Evolutionary conservation across 2,329 filamentous ascomycete species (phyloP), one percentile per base, ranked within the genome.

Genomic region (Scolecobasidium constrictum): DNA sequence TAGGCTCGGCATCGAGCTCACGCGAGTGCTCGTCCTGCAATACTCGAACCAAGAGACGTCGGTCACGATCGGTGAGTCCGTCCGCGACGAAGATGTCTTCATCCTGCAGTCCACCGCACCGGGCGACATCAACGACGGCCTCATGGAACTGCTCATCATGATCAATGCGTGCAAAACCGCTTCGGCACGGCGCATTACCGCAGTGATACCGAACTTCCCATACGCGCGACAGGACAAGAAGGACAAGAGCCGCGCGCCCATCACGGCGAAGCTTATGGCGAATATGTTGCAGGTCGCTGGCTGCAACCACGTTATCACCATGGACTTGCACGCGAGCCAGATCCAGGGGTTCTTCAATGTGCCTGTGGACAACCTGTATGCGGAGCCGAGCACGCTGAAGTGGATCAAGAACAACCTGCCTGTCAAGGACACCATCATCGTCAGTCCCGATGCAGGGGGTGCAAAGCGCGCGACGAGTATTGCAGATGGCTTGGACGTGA

Each of bases 101-200:
- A 94, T 96, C 55, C 73, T 96, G 47, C 90, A 96, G 66, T 94
- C 90, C 18, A 94, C 92, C 38, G 82, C 85, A 33, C 90, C 90
- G 2, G 88, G 90, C 60, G 88, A 95, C 60, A 93, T 96, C 68
- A 98, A 98, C 66, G 90, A 96, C 62, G 87, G 87, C 39, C 75
- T 98, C 47, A 96, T 98, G 90, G 90, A 98, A 66, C 77, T 96
- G 28, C 76, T 96, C 52, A 95, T 96, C 66, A 94, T 95, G 81
- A 93, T 95, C 64, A 93, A 94, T 59, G 90, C 90, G 49, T 95
- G 90, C 72, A 82, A 85, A 61, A 85, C 81, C 18, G 82, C 82
- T 34, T 84, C 80, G 26, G 90, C 90, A 11, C 80, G 88, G 50
- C 84, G 90, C 50, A 94, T 96, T 66, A 95, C 90, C 17, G 90